phyloP scores from a whole-genome alignment of 2,329 filamentous ascomycete species.

The Scleromitrula shiraiana region DNA sequence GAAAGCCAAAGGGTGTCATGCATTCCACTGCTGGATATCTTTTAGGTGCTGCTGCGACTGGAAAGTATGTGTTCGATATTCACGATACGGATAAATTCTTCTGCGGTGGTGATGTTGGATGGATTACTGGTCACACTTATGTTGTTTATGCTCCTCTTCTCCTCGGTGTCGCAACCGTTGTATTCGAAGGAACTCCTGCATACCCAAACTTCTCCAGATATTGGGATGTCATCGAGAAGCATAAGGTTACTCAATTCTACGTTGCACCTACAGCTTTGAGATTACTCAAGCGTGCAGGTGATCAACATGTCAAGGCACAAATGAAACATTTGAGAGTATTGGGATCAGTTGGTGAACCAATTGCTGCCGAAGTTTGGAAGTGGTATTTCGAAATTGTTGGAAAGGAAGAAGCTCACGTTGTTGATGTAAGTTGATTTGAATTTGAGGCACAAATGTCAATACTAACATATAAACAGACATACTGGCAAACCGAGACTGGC shows the following conservation, averaged over 20 bases:
- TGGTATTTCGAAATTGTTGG: conserved; percentile 97
- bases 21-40: conserved; percentile 95
- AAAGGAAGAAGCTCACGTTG: conserved; percentile 84
- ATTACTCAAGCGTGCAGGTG: conserved; percentile 87
- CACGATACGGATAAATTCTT: conserved; percentile 92
- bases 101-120: conserved; percentile 96
- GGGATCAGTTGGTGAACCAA: conserved; percentile 93
- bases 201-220: conserved; percentile 98
- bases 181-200: conserved; percentile 95
- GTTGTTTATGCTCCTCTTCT: conserved; percentile 94
- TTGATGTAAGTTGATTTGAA: conserved; percentile 63
- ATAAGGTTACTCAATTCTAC: conserved; percentile 96
- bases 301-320: conserved; percentile 81
- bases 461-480: conserved; percentile 55
- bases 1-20: conserved; percentile 98
- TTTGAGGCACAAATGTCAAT: conserved; percentile 17
- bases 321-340: conserved; percentile 87
- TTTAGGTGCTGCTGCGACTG: conserved; percentile 84
- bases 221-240: conserved; percentile 96
- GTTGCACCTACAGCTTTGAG: conserved; percentile 91
- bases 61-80: conserved; percentile 98
- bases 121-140: conserved; percentile 98
- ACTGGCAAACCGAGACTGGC: conserved; percentile 99
- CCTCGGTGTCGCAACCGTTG: conserved; percentile 86
- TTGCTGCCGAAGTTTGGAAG: conserved; percentile 97